A percentile compares a stretch with the other conserved stretches of the same genome.
These are phyloP conservation scores for Trichoderma afroharzianum DNA, from an alignment of 2,329 filamentous ascomycete genomes.

Conservation along the genomic window DNA sequence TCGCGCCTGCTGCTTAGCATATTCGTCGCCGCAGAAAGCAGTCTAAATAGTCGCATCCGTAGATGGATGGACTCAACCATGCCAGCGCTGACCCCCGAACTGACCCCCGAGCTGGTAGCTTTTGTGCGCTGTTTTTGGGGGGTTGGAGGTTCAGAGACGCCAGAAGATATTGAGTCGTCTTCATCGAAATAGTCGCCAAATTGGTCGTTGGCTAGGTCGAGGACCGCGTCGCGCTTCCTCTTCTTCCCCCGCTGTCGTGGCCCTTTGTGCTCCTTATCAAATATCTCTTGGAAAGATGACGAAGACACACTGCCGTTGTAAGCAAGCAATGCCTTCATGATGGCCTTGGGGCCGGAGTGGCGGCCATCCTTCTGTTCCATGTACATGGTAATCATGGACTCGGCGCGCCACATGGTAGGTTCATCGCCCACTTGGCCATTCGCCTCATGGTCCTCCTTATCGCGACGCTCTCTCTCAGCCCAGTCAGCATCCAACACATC, in stretches of 20 bases:
- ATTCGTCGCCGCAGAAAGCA: slow-evolving; percentile 47
- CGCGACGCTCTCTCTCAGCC: slow-evolving; percentile 51
- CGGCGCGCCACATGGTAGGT: slow-evolving; percentile 35
- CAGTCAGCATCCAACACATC: slow-evolving; percentile 73
- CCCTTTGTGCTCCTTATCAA: slow-evolving; percentile 56
- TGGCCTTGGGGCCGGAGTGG: slow-evolving; percentile 46
- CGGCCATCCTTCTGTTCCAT: slow-evolving; percentile 45
- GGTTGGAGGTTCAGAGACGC: slow-evolving; percentile 44
- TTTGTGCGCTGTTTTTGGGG: slow-evolving; percentile 37
- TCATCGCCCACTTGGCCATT: slow-evolving; percentile 24
- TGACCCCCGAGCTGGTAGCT: slow-evolving; percentile 21
- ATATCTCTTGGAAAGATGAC: slow-evolving; percentile 62
- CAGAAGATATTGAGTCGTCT: slow-evolving; percentile 50
- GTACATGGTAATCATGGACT: slow-evolving; percentile 61
- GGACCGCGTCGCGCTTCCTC: slow-evolving; percentile 43
- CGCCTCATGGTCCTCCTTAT: slow-evolving; percentile 33
- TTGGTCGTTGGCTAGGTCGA: slow-evolving; percentile 58
- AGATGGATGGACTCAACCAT: slow-evolving; percentile 55
- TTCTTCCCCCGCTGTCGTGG: slow-evolving; percentile 43
- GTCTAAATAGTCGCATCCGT: slow-evolving; percentile 59
- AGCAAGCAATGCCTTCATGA: slow-evolving; percentile 65
- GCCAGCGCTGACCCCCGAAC: slow-evolving; percentile 26
- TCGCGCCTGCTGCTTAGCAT: slow-evolving; percentile 43
- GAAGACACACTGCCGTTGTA: slow-evolving; percentile 54
- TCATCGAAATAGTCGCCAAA: slow-evolving; percentile 57